Conservation (phyloP, 352 stramenopile species). For the Phytopythium delawarense region DNA sequence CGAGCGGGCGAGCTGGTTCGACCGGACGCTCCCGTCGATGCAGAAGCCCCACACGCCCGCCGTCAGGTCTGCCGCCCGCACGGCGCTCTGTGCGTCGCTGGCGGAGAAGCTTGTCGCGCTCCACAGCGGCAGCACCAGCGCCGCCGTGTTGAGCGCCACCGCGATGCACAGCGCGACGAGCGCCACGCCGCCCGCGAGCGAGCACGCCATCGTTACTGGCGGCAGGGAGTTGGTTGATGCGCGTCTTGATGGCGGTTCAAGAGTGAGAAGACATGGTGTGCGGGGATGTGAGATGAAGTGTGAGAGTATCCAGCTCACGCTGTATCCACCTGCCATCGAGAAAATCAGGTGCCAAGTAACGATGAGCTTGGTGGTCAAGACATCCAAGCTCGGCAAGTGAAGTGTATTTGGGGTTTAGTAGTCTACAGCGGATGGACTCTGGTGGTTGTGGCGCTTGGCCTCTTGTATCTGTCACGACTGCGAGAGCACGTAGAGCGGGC, state of each 20-base stretch:
- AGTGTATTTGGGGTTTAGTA: background rate
- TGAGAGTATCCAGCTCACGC: too few species aligned
- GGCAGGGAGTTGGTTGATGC: background rate
- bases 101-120: constrained; percentile 64
- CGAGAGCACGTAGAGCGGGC: background rate
- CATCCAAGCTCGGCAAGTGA: background rate
- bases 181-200: constrained; percentile 1
- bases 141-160: constrained; percentile 12
- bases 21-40: constrained; percentile 3
- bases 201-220: background rate
- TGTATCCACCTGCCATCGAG: too few species aligned
- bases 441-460: background rate
- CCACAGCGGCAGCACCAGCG: constrained; percentile 69
- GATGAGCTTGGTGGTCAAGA: too few species aligned
- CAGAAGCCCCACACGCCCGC: constrained; percentile 7
- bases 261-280: too few species aligned
- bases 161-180: constrained; percentile 4
- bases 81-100: background rate
- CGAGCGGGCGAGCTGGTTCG: background rate
- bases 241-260: background rate
- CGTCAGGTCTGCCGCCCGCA: constrained; percentile 2
- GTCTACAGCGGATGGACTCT: background rate
- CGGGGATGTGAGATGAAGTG: too few species aligned
- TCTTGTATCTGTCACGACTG: background rate
- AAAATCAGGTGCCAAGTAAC: too few species aligned